Conservation (phyloP, 2,329 filamentous ascomycete genomes). For the Zymoseptoria brevis region DNA sequence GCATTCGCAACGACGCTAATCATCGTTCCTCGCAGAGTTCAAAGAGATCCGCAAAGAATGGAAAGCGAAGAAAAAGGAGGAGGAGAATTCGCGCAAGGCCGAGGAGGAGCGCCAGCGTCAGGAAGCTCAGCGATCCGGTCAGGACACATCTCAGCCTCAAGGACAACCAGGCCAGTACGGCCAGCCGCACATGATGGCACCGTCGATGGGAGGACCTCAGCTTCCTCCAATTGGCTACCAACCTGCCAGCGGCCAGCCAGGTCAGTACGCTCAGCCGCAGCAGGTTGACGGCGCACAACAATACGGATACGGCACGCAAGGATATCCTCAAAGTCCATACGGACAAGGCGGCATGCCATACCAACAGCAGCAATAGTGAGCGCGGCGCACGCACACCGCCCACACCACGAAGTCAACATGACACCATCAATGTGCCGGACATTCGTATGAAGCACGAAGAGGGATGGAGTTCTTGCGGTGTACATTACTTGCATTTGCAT, state of each 20-base stretch:
- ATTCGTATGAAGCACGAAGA: neutral
- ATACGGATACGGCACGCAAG: constrained; percentile 41
- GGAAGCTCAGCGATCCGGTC: constrained; percentile 49
- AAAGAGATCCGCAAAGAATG: constrained; percentile 99
- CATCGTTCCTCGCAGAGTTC: constrained; percentile 59
- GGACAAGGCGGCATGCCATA: constrained; percentile 42
- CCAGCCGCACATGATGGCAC: constrained; percentile 37
- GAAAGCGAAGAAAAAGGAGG: constrained; percentile 99
- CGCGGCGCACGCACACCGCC: neutral
- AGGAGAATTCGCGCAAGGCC: constrained; percentile 80
- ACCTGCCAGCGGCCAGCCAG: constrained; percentile 36
- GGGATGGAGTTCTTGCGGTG: neutral
- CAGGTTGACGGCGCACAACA: constrained; percentile 43
- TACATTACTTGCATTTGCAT: neutral
- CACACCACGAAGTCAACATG: neutral
- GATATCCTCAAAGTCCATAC: constrained; percentile 46
- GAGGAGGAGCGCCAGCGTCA: constrained; percentile 77
- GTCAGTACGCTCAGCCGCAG: constrained; percentile 41
- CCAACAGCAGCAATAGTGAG: constrained; percentile 22
- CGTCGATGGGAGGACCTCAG: constrained; percentile 41
- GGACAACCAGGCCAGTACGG: constrained; percentile 40
- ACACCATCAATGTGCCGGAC: neutral
- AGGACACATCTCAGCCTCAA: constrained; percentile 44
- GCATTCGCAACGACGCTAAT: constrained; percentile 9
- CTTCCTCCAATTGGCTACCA: constrained; percentile 46